Percentiles rank a stretch among this genome's conserved stretches.
phyloP scores from a whole-genome alignment of 2,329 filamentous ascomycete genomes.

The Colletotrichum australisinense region DNA sequence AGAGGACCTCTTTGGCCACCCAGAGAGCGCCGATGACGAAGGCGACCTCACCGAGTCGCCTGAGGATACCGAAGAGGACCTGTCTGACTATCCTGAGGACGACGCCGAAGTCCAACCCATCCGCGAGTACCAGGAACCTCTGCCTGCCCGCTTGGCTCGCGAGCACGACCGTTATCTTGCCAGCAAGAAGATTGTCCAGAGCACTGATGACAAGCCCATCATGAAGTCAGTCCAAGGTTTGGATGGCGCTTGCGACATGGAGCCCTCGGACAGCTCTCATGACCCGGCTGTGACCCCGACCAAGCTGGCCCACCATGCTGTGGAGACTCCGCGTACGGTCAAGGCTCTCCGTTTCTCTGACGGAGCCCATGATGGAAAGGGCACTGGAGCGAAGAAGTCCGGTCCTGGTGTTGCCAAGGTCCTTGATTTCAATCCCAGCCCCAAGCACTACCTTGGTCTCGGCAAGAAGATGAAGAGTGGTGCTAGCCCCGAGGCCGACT shows the following conservation, averaged over 20 bases:
- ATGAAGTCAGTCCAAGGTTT: not conserved
- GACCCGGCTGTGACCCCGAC: not conserved
- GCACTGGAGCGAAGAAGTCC: not conserved
- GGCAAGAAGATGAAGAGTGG: not conserved
- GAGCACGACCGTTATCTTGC: not conserved
- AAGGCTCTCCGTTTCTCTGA: constrained; percentile 11
- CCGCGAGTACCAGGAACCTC: not conserved
- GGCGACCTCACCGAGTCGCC: too few relatives aligned
- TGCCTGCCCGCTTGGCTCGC: not conserved
- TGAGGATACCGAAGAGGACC: not conserved
- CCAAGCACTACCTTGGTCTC: constrained; percentile 21
- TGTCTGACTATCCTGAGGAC: not conserved
- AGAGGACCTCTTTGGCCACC: too few relatives aligned
- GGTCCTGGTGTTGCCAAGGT: not conserved
- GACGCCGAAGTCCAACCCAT: not conserved
- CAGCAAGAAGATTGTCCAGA: not conserved
- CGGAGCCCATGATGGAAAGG: not conserved
- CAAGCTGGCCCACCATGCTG: not conserved
- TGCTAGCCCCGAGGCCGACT: not conserved
- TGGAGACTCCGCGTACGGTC: constrained; percentile 6
- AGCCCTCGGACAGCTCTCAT: not conserved
- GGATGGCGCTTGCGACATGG: not conserved
- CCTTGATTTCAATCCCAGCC: constrained; percentile 13
- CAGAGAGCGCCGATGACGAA: too few relatives aligned
- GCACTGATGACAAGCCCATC: too few relatives aligned